Conservation (phyloP, 2,329 filamentous ascomycete species). For the Chaetomium strumarium region DNA sequence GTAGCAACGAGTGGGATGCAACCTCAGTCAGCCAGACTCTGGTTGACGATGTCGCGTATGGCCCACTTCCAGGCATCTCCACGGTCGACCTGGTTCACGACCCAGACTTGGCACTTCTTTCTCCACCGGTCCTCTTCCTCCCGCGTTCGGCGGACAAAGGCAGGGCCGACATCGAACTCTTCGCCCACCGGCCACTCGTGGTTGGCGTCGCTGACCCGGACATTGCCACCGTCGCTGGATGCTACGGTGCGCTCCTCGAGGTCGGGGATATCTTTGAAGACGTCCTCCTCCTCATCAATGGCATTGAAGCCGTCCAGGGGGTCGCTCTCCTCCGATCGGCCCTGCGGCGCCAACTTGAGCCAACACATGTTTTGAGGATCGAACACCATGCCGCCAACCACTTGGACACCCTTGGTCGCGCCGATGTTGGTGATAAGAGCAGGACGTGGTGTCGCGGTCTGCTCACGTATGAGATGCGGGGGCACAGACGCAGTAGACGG, state of each 20-base stretch:
- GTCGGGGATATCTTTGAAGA: conserved; percentile 92
- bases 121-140: conserved; percentile 92
- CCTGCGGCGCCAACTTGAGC: conserved; percentile 65
- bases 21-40: conserved; percentile 16
- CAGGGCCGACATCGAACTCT: conserved; percentile 94
- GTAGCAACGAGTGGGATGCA: not conserved
- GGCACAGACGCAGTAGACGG: conserved; percentile 46
- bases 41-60: conserved; percentile 52
- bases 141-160: conserved; percentile 81
- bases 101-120: conserved; percentile 82
- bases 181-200: conserved; percentile 86
- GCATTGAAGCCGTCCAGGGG: conserved; percentile 61
- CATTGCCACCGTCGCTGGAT: conserved; percentile 41
- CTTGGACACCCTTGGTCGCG: conserved; percentile 77
- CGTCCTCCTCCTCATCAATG: conserved; percentile 81
- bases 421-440: conserved; percentile 91
- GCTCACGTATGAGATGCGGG: conserved; percentile 44
- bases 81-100: conserved; percentile 48
- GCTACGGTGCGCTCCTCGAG: conserved; percentile 63
- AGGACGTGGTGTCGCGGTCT: conserved; percentile 55
- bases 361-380: conserved; percentile 97
- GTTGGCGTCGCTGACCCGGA: conserved; percentile 55
- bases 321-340: conserved; percentile 44
- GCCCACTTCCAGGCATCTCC: conserved; percentile 72
- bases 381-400: conserved; percentile 97